These are phyloP conservation scores for Pythium dissimile DNA, from an alignment of 352 stramenopile genomes.

Conservation along the genomic window DNA sequence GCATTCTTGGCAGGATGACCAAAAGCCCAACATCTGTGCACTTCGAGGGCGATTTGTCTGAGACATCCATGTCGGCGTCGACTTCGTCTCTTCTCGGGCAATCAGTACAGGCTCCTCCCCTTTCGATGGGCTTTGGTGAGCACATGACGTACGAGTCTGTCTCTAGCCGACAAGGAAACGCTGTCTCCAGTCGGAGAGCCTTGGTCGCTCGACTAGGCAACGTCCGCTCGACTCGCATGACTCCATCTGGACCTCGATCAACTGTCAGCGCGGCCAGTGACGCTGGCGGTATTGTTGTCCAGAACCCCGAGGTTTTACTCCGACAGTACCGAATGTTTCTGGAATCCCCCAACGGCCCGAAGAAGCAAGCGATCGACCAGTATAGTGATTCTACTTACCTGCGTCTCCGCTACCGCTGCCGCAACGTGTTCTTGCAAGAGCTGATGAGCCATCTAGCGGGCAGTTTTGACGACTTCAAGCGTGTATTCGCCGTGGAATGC, in stretches of 20 bases:
- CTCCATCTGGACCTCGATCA: constrained; percentile 6
- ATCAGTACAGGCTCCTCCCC: constrained; percentile 15
- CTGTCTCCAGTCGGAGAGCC: neutral
- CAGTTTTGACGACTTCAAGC: constrained; percentile 78
- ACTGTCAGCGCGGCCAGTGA: constrained; percentile 7
- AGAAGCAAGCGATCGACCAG: constrained; percentile 56
- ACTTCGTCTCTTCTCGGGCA: constrained; percentile 4
- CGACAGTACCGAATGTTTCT: constrained; percentile 75
- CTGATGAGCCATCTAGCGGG: constrained; percentile 76
- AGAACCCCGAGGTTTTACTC: constrained; percentile 72
- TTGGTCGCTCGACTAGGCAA: constrained; percentile 7
- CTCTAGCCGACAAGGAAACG: neutral
- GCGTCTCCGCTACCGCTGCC: constrained; percentile 68
- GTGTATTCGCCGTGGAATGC: constrained; percentile 63
- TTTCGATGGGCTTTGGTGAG: constrained; percentile 23
- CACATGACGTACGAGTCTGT: constrained; percentile 17
- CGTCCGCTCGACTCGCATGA: constrained; percentile 27
- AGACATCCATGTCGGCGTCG: neutral
- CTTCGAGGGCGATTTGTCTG: constrained; percentile 37
- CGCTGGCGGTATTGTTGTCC: constrained; percentile 24
- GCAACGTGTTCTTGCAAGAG: constrained; percentile 79
- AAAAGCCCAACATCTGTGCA: constrained; percentile 59
- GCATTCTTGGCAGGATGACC: constrained; percentile 73
- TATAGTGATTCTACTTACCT: constrained; percentile 67
- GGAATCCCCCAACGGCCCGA: constrained; percentile 46